Percentiles rank a stretch among this genome's conserved stretches.
phyloP scores from a whole-genome alignment of 192 early-diverging fungal species.

The Lobosporangium transversale region DNA sequence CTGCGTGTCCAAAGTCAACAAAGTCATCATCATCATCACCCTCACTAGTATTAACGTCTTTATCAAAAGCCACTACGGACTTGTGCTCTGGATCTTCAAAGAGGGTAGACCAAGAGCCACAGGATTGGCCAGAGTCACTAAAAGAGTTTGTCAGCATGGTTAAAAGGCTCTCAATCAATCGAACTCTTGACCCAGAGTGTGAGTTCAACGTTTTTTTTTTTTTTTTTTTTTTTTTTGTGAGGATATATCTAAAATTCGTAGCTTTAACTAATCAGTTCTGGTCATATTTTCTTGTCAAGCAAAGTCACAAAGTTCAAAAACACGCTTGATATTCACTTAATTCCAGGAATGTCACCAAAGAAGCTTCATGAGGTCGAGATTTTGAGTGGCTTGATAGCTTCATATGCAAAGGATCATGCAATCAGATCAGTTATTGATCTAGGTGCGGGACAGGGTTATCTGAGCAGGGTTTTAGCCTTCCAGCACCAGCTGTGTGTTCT shows the following conservation, averaged over 20 bases:
- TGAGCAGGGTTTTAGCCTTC: conserved; percentile 72
- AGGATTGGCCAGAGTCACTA: conserved; percentile 60
- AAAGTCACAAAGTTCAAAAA: conserved; percentile 44
- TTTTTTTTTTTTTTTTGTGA: no score
- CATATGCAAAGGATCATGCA: conserved; percentile 55
- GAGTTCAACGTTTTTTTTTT: not conserved
- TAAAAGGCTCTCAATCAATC: conserved; percentile 40
- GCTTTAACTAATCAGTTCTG: no score
- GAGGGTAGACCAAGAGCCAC: conserved; percentile 1
- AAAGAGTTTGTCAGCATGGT: conserved; percentile 48
- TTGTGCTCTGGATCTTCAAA: not conserved
- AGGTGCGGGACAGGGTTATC: conserved; percentile 83
- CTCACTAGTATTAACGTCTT: no score
- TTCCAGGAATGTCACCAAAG: conserved; percentile 77
- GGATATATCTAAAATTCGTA: no score
- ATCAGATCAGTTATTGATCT: conserved; percentile 72
- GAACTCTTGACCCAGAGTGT: conserved; percentile 45
- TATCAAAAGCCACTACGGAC: no score
- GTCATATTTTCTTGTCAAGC: no score
- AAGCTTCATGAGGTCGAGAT: conserved; percentile 77
- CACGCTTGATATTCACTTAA: conserved; percentile 65
- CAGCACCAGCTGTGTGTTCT: conserved; percentile 71
- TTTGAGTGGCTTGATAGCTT: conserved; percentile 66
- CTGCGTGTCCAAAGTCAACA: not conserved
- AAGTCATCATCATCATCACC: not conserved